A percentile compares a stretch with the other conserved stretches of the same genome.
Conservation (phyloP, 805 yeast species). For the Cyberlindnera maclurae region DNA sequence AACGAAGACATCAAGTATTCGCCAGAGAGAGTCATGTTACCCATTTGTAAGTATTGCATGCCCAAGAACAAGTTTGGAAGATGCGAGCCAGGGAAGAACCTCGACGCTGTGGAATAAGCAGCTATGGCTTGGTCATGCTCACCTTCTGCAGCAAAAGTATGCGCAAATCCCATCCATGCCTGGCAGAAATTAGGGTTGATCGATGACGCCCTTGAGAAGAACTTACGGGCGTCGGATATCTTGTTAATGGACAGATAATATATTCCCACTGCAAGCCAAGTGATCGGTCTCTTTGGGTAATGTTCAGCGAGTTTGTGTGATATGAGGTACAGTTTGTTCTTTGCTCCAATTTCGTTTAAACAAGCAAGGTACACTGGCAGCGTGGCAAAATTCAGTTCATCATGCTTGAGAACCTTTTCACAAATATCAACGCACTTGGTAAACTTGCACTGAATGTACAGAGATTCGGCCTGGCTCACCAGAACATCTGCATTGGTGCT, state of each 20-base stretch:
- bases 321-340: conserved; percentile 68
- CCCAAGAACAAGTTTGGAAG: conserved; percentile 86
- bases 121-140: conserved; percentile 98
- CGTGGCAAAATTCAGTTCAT: conserved; percentile 63
- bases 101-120: conserved; percentile 92
- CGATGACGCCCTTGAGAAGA: conserved; percentile 82
- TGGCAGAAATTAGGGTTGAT: conserved; percentile 85
- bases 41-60: conserved; percentile 91
- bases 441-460: conserved; percentile 71
- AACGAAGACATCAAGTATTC: conserved; percentile 76
- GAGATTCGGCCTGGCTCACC: conserved; percentile 58
- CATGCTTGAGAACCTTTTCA: conserved; percentile 45
- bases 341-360: conserved; percentile 75
- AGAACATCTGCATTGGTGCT: conserved; percentile 64
- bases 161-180: conserved; percentile 98
- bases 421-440: conserved; percentile 70
- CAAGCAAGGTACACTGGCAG: conserved; percentile 79
- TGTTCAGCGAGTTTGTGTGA: conserved; percentile 83
- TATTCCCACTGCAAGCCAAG: conserved; percentile 91
- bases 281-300: conserved; percentile 72
- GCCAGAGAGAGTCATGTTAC: conserved; percentile 73
- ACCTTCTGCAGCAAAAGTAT: conserved; percentile 95
- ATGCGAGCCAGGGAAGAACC: conserved; percentile 87
- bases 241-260: conserved; percentile 74
- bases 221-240: conserved; percentile 76